Percentiles rank a stretch among this genome's conserved stretches.
phyloP scores from a whole-genome alignment of 2,329 filamentous ascomycete genomes.

The Epichloe festucae region DNA sequence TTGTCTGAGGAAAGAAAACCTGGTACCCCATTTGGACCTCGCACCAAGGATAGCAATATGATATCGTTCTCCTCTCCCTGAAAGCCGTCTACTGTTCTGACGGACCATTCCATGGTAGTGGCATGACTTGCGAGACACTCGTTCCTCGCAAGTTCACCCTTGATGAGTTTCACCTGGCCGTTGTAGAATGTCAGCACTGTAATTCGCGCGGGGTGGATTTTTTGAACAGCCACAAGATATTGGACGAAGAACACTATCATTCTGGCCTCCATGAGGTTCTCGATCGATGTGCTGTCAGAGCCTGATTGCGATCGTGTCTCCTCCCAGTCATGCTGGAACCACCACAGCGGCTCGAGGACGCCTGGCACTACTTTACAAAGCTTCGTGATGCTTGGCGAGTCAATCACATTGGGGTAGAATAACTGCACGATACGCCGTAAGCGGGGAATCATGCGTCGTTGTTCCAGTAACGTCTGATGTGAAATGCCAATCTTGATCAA shows the following conservation, averaged over 20 bases:
- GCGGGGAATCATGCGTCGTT: slow-evolving; percentile 45
- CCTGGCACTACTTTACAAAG: slow-evolving; percentile 30
- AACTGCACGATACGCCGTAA: slow-evolving; percentile 31
- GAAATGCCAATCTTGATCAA: slow-evolving; percentile 53
- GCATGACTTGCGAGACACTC: slow-evolving; percentile 10
- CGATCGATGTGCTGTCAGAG: slow-evolving; percentile 49
- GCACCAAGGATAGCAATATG: slow-evolving; percentile 66
- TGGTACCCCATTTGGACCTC: slow-evolving; percentile 47
- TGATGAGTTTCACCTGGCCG: slow-evolving; percentile 59
- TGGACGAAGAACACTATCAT: slow-evolving; percentile 64
- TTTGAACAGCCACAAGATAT: slow-evolving; percentile 50
- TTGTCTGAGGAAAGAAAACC: slow-evolving; percentile 61
- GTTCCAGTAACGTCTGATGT: slow-evolving; percentile 51
- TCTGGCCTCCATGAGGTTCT: slow-evolving; percentile 56
- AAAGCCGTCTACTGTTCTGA: slow-evolving; percentile 77
- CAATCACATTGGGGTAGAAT: slow-evolving; percentile 32
- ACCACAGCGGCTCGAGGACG: slow-evolving; percentile 26
- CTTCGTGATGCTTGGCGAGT: slow-evolving; percentile 23
- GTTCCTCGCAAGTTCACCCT: slow-evolving; percentile 30
- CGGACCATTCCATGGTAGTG: slow-evolving; percentile 31
- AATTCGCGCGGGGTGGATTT: slow-evolving; percentile 45
- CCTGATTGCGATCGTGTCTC: slow-evolving; percentile 33
- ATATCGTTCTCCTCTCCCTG: slow-evolving; percentile 87
- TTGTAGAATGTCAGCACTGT: slow-evolving; percentile 83
- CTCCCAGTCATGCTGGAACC: slow-evolving; percentile 38